Conservation (phyloP, 305 asterid genomes). For the Fraxinus dipetala region DNA sequence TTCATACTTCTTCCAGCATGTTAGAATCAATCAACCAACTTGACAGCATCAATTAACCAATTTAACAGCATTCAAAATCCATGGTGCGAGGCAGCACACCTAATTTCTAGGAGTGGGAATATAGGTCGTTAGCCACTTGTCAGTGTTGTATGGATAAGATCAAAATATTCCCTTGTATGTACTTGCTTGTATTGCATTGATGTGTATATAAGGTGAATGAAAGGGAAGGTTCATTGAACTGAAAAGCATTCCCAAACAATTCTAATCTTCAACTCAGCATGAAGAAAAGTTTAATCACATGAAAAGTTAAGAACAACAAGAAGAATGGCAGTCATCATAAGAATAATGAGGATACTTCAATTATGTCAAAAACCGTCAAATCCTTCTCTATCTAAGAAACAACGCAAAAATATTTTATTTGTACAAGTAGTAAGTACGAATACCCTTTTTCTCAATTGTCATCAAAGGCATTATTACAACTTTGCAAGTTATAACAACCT, state of each 20-base stretch:
- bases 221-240: too few species aligned
- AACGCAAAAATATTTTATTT: background rate
- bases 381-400: background rate
- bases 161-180: too few species aligned
- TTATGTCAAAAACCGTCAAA: background rate
- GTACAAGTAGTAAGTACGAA: background rate
- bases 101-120: too few species aligned
- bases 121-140: too few species aligned
- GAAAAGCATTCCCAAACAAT: too few species aligned
- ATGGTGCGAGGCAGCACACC: too few species aligned
- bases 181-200: too few species aligned
- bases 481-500: background rate
- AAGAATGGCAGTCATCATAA: background rate
- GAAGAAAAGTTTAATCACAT: background rate
- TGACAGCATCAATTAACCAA: too few species aligned
- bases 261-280: background rate
- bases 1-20: background rate
- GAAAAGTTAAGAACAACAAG: background rate
- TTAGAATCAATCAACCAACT: too few species aligned
- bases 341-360: background rate
- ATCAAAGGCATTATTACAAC: background rate
- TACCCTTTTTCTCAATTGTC: background rate
- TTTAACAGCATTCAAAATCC: too few species aligned
- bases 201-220: too few species aligned
- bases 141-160: too few species aligned